Base-by-base conservation (phyloP, 1,139 yeast species). In the Pichia kudriavzevii region DNA sequence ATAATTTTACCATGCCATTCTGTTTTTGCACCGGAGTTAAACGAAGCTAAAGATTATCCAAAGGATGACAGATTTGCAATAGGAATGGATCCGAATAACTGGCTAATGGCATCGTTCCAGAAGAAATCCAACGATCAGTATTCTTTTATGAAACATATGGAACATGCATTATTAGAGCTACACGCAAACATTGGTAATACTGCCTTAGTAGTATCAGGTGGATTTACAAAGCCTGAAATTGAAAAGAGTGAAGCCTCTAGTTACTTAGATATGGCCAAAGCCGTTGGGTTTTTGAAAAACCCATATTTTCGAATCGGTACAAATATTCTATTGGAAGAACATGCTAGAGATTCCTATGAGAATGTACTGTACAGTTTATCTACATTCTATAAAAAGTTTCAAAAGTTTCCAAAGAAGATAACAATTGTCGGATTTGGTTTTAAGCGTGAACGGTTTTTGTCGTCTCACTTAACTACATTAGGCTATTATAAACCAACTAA, bases 281-380 rank as follows among this genome's bases (percentile, higher is more conserved):
- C 15, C 8, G 30, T 31, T 8, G 40, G 38, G n/a, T 32, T 36
- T 18, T 23, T 34, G 22, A 39, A 31, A 31, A 36, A 28, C 19
- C 40, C 40, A 4, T 33, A 39, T 33, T 39, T 39, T 16, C 26
- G 27, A 12, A 21, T 12, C 11, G 28, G 24, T 10, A 14, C 32
- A 2, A 38, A 37, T 14, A 30, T 71, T 3, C 40, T 60, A 5
- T 52, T 69, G 3, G 95, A 84, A 50, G 85, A 79, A 46, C 79
- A 60, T 55, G 88, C 95, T 0, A 60, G 85, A 30, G 94, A 84
- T 54, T 82, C 94, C 2, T 79, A 79, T 53, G 94, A 84, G 52
- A 84, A 84, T 53, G 69, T 83, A 7, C 44, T 81, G 2, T 82
- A 74, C 52, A 74, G 80, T 46, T 47, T 83, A 3, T 66, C 74